These are phyloP conservation scores for Dendrobium catenatum DNA, from an alignment of 106 monocot genomes.

Conservation along the genomic window DNA sequence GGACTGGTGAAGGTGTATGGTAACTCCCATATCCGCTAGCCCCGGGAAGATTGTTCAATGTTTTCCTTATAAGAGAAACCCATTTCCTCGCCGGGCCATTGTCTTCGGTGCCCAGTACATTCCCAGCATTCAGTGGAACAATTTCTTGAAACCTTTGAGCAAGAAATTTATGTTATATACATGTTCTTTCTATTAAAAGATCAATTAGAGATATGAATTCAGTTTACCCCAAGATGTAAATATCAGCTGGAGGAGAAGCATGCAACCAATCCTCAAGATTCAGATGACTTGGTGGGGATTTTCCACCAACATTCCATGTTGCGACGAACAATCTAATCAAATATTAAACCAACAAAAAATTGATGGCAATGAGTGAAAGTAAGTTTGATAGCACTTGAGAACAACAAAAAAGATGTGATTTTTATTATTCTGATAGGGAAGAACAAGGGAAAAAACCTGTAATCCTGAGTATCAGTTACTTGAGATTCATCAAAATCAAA, in stretches of 20 bases:
- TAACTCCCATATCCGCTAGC: slow-evolving; percentile 33
- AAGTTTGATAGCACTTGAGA: not conserved
- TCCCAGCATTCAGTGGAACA: slow-evolving; percentile 81
- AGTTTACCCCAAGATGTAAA: slow-evolving; percentile 66
- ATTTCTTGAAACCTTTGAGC: slow-evolving; percentile 61
- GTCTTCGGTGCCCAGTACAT: slow-evolving; percentile 73
- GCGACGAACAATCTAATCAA: slow-evolving; percentile 50
- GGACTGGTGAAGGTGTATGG: slow-evolving; percentile 53
- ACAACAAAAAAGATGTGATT: not conserved
- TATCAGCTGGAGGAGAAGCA: slow-evolving; percentile 68
- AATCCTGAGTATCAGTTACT: slow-evolving; percentile 60
- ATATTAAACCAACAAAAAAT: not conserved
- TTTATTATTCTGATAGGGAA: not conserved
- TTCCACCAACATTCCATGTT: slow-evolving; percentile 85
- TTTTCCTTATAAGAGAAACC: slow-evolving; percentile 60
- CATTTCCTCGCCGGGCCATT: slow-evolving; percentile 76
- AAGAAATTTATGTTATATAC: not conserved
- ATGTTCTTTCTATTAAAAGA: not conserved
- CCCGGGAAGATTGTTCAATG: slow-evolving; percentile 58
- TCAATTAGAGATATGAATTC: not conserved
- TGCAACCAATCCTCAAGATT: slow-evolving; percentile 78
- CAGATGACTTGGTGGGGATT: slow-evolving; percentile 56
- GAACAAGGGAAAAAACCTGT: slow-evolving; percentile 32
- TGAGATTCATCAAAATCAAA: slow-evolving; percentile 50
- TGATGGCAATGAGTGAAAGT: not conserved